These are phyloP conservation scores for Psidium friedrichsthalianum DNA, from an alignment of 345 rosid species.

Conservation along the genomic window DNA sequence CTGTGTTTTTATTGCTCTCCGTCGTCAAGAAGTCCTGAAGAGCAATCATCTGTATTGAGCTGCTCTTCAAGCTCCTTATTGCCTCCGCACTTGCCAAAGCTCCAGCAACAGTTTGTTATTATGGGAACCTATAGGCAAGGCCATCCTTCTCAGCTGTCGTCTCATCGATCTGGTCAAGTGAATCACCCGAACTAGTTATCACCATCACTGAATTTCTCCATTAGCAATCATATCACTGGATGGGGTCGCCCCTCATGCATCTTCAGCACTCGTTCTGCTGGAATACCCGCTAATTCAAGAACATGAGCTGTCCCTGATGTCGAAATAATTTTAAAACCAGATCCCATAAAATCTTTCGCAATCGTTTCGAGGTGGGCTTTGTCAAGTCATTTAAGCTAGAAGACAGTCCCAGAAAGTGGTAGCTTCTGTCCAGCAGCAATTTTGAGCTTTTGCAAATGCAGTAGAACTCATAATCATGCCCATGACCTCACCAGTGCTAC, in stretches of 20 bases:
- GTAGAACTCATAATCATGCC: slow-evolving; percentile 60
- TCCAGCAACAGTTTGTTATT: slow-evolving; percentile 87
- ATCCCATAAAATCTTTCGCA: slow-evolving; percentile 58
- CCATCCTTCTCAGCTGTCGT: slow-evolving; percentile 78
- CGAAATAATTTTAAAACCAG: slow-evolving; percentile 63
- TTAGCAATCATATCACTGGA: slow-evolving; percentile 91
- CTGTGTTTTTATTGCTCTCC: slow-evolving; percentile 9
- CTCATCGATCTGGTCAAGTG: slow-evolving; percentile 87
- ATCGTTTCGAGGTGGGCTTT: slow-evolving; percentile 72
- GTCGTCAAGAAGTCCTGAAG: slow-evolving; percentile 73
- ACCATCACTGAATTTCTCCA: slow-evolving; percentile 88
- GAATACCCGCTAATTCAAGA: slow-evolving; percentile 63
- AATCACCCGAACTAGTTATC: slow-evolving; percentile 83
- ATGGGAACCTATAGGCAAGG: slow-evolving; percentile 89
- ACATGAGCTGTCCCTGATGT: slow-evolving; percentile 93
- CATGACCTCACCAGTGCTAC: slow-evolving; percentile 96
- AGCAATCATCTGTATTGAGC: slow-evolving; percentile 52
- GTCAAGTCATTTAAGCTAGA: slow-evolving; percentile 88
- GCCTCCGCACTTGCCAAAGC: slow-evolving; percentile 88
- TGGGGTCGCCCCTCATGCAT: slow-evolving; percentile 93
- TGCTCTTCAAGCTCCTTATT: slow-evolving; percentile 62
- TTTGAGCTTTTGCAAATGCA: slow-evolving; percentile 92
- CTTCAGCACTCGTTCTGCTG: slow-evolving; percentile 73
- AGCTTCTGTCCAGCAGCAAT: slow-evolving; percentile 89
- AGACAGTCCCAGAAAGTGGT: slow-evolving; percentile 78